Evolutionary conservation across 139 green algal species (phyloP), one percentile per base, ranked within the genome.

Genomic region (Yamagishiella unicocca): DNA sequence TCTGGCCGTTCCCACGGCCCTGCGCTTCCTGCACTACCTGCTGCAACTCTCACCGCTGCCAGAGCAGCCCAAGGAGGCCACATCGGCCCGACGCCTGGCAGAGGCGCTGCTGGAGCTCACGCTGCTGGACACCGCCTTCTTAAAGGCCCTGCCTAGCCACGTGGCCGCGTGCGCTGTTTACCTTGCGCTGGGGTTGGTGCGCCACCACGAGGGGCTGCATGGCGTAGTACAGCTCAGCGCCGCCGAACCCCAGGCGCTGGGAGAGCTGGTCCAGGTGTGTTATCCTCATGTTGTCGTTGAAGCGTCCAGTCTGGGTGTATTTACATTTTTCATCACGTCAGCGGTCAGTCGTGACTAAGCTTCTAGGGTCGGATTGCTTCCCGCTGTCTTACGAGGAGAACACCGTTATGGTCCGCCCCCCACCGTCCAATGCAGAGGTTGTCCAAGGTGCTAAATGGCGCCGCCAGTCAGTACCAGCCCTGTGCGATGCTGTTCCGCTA

Each of bases 1-100:
- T 68, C 91, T 99, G 17, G 96, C 93, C 24, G 89, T 93, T 43
- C 97, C 97, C 82, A 99, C 96, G 12, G 84, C 90, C 8, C 67
- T 89, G 24, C 82, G 71, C 38, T 90, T 92, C 85, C 64, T 90
- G 85, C 67, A 86, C 42, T 88, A 89, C 62, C 54, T 87, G n/a
- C 38, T 92, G 73, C 84, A 82, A 55, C 68, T 88, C 5, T 31
- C 82, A 12, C 46, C 66, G 24, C 82, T 87, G 67, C 82, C 66
- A 8, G 4, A 29, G 0, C 33, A 62, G 42, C 79, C 79, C 42
- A 17, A 2, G 6, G 42, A 33, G 8, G 79, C 40, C 19, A 42
- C 54, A 17, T 46, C 42, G 43, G 27, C 17, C 2, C 67, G 70
- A 8, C 82, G 70, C 27, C 54, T 88, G 53, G 68, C 82, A 0